Conservation (phyloP, 768 basidiomycete species). For the Termitomyces titanicus region DNA sequence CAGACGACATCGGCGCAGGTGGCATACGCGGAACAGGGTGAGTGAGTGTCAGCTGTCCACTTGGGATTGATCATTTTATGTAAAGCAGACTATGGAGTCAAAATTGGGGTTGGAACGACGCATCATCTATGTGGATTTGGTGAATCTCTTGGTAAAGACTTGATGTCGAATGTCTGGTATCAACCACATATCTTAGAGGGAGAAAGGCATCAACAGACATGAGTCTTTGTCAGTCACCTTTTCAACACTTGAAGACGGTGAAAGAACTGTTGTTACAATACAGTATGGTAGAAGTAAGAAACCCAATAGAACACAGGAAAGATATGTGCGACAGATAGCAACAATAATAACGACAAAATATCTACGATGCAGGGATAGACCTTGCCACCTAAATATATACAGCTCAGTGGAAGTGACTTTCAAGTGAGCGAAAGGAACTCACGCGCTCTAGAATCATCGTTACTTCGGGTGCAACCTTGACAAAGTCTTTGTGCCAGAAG, state of each 20-base stretch:
- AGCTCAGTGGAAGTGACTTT: slow-evolving; percentile 1
- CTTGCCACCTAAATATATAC: slow-evolving; percentile 55
- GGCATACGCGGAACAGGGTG: slow-evolving; percentile 78
- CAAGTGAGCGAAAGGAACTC: slow-evolving; percentile 24
- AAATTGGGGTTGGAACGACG: slow-evolving; percentile 42
- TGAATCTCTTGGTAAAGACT: neutral
- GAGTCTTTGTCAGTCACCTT: slow-evolving; percentile 11
- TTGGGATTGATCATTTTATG: neutral
- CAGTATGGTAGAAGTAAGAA: slow-evolving; percentile 64
- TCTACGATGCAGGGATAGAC: slow-evolving; percentile 74
- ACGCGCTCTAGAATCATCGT: slow-evolving; percentile 82
- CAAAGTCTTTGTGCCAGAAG: slow-evolving; percentile 87
- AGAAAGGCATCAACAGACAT: neutral
- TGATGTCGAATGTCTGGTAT: no score
- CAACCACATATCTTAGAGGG: neutral
- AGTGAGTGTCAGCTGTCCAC: slow-evolving; percentile 19
- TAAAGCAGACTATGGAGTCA: slow-evolving; percentile 22
- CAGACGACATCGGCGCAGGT: slow-evolving; percentile 63
- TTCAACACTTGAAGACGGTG: slow-evolving; percentile 55
- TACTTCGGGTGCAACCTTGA: slow-evolving; percentile 83
- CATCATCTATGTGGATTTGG: slow-evolving; percentile 42
- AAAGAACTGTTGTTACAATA: slow-evolving; percentile 78
- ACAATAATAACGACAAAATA: slow-evolving; percentile 57
- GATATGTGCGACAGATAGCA: slow-evolving; percentile 82
- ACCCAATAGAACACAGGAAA: slow-evolving; percentile 63